Evolutionary conservation across 2,329 filamentous ascomycete genomes (phyloP).

Genomic region (Phialophora chinensis): DNA sequence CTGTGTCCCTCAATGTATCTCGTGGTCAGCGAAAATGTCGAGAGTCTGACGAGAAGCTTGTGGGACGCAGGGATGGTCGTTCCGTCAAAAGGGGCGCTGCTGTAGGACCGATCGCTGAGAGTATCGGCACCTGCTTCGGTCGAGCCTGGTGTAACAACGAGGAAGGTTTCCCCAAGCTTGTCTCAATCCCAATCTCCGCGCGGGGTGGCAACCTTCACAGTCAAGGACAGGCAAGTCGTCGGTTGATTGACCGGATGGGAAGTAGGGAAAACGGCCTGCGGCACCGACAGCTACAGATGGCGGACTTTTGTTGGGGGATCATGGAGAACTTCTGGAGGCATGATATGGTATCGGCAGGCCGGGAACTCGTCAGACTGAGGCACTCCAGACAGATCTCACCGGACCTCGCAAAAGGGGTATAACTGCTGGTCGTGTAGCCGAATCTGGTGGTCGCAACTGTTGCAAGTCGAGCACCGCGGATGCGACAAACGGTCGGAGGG

Average conservation of each 20-base stretch:
- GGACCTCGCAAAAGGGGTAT: background rate
- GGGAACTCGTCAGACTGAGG: slow-evolving; percentile 5
- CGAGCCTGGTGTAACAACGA: slow-evolving; percentile 23
- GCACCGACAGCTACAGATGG: background rate
- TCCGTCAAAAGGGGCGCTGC: background rate
- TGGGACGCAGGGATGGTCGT: slow-evolving; percentile 3
- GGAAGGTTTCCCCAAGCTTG: slow-evolving; percentile 16
- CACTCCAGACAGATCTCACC: slow-evolving; percentile 7
- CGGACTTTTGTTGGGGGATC: background rate
- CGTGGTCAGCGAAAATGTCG: slow-evolving; percentile 4
- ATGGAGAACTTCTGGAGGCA: slow-evolving; percentile 3
- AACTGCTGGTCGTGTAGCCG: background rate
- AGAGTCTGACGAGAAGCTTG: slow-evolving; percentile 11
- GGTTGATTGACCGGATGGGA: background rate
- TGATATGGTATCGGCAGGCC: slow-evolving; percentile 5
- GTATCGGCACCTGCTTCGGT: slow-evolving; percentile 5
- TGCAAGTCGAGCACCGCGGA: slow-evolving; percentile 1
- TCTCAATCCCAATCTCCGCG: slow-evolving; percentile 14
- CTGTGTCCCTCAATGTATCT: slow-evolving; percentile 10
- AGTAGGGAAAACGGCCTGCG: background rate
- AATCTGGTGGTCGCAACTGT: background rate
- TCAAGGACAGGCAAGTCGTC: background rate
- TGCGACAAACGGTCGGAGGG: background rate
- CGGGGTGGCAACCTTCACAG: background rate
- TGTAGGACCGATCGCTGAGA: slow-evolving; percentile 8